Evolutionary conservation across 768 basidiomycete species (phyloP).

Genomic region (Hirschioporus abietinus): DNA sequence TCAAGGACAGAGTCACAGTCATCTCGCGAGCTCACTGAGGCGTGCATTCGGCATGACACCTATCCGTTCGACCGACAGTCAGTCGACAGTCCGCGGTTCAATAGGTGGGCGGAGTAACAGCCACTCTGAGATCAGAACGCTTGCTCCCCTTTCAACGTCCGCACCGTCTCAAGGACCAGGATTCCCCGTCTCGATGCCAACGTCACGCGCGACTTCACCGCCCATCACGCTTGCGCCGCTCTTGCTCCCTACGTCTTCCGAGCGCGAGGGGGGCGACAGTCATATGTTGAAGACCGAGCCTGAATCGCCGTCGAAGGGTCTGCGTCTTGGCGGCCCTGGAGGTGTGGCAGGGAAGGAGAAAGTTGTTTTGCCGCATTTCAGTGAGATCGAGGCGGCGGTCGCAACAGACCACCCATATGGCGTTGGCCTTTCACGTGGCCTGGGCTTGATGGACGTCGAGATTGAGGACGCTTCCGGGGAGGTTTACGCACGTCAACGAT

Average conservation of each 20-base stretch:
- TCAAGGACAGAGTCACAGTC: slow-evolving; percentile 39
- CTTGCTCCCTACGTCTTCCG: slow-evolving; percentile 35
- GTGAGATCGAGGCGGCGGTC: slow-evolving; percentile 53
- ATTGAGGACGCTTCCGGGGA: not conserved
- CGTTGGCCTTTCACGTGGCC: not conserved
- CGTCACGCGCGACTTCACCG: slow-evolving; percentile 59
- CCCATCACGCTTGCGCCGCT: slow-evolving; percentile 71
- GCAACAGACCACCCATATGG: not conserved
- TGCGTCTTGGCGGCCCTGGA: slow-evolving; percentile 7
- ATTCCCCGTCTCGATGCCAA: slow-evolving; percentile 34
- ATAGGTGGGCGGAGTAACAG: slow-evolving; percentile 19
- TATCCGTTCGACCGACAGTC: slow-evolving; percentile 37
- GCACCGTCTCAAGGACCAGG: slow-evolving; percentile 12
- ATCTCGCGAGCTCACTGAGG: slow-evolving; percentile 80
- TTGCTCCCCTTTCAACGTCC: slow-evolving; percentile 6
- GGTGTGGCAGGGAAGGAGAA: slow-evolving; percentile 21
- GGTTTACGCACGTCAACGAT: not conserved
- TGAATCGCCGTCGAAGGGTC: slow-evolving; percentile 10
- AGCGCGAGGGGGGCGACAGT: slow-evolving; percentile 2
- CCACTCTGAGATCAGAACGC: slow-evolving; percentile 22
- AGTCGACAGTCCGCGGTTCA: slow-evolving; percentile 28
- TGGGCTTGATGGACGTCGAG: slow-evolving; percentile 3
- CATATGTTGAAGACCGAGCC: slow-evolving; percentile 7
- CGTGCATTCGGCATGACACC: slow-evolving; percentile 92
- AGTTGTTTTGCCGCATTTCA: slow-evolving; percentile 58